Evolutionary conservation across 2,329 filamentous ascomycete species (phyloP), one percentile per base, ranked within the genome.

Genomic region (Monosporascus sp.): DNA sequence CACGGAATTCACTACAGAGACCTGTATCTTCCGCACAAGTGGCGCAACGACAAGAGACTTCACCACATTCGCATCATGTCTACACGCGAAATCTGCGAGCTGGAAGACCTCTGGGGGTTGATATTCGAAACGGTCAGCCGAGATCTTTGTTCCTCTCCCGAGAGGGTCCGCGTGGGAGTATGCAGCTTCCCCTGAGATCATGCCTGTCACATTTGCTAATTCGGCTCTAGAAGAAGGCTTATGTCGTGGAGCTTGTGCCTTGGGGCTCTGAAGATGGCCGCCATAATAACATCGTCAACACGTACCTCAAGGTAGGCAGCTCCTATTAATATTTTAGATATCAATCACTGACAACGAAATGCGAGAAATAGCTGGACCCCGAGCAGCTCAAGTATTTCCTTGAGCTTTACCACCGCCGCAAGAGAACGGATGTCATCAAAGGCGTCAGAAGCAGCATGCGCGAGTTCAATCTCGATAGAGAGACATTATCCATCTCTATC

Each of bases 351-450:
- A 44, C 41, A 16, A 3, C 41, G 9, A 22, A 44, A 20, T 17
- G 6, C 20, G 19, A 22, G 14, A 20, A 11, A 19, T 44, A 46
- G 66, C 70, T 83, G 7, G 69, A 72, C 5, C 80, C 80, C 0
- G 64, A 71, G 11, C 71, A 79, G 52, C 69, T 83, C n/a, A 71
- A 79, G 57, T 68, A 76, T 55, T 72, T 81, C 52, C 71, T 82
- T 44, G 70, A 75, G 27, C 72, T 75, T 51, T 72, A 73, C 19
- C 75, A 76, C 61, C 71, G 68, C 51, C 79, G 76, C 44, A 73
- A 74, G 22, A 76, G 74, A 48, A 67, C 66, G 31, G 73, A 73
- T 9, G 72, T 81, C 8, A 70, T 81, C 11, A 59, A 63, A 5
- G 73, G 74, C 51, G 69, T 78, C 4, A 71, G 67, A 6, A 58